A percentile compares a stretch with the other conserved stretches of the same genome.
Evolutionary conservation across 2,329 filamentous ascomycete species (phyloP).

Genomic region (Sarocladium brachiariae): DNA sequence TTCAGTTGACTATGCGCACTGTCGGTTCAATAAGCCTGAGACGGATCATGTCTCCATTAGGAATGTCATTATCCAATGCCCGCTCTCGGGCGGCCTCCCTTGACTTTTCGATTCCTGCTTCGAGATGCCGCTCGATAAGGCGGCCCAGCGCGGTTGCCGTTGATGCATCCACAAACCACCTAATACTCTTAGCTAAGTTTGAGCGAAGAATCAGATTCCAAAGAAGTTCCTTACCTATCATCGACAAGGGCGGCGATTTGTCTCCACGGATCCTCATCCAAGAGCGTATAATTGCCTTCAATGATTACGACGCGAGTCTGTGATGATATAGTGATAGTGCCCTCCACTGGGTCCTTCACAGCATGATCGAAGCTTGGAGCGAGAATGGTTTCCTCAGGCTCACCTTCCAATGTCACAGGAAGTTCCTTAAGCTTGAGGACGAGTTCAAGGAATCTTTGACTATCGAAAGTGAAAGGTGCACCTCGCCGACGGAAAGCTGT

Average conservation of each 20-base stretch:
- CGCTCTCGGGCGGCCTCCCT: conserved; percentile 17
- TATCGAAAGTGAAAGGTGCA: conserved; percentile 26
- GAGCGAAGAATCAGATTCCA: no score
- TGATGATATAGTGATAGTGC: conserved; percentile 22
- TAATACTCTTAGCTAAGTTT: conserved; percentile 12
- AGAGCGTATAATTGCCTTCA: conserved; percentile 43
- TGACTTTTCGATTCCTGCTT: conserved; percentile 21
- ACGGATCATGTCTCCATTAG: conserved; percentile 22
- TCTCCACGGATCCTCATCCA: conserved; percentile 39
- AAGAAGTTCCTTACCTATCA: conserved; percentile 24
- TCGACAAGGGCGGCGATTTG: conserved; percentile 37
- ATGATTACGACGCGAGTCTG: conserved; percentile 41
- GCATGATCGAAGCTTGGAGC: conserved; percentile 44
- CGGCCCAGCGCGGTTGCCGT: conserved; percentile 17
- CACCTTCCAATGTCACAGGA: conserved; percentile 17
- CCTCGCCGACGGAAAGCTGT: conserved; percentile 22
- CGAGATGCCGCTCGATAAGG: conserved; percentile 19
- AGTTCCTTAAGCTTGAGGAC: conserved; percentile 16
- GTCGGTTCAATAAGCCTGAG: conserved; percentile 18
- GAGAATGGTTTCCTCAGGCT: conserved; percentile 13
- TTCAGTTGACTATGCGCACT: conserved; percentile 19
- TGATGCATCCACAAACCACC: conserved; percentile 23
- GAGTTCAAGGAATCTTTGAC: conserved; percentile 16
- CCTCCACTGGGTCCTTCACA: conserved; percentile 37
- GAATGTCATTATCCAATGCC: conserved; percentile 22